Percentiles rank a stretch among this genome's conserved stretches.
Conservation (phyloP, 129 eudicot genomes). For the Heracleum sosnowskyi region DNA sequence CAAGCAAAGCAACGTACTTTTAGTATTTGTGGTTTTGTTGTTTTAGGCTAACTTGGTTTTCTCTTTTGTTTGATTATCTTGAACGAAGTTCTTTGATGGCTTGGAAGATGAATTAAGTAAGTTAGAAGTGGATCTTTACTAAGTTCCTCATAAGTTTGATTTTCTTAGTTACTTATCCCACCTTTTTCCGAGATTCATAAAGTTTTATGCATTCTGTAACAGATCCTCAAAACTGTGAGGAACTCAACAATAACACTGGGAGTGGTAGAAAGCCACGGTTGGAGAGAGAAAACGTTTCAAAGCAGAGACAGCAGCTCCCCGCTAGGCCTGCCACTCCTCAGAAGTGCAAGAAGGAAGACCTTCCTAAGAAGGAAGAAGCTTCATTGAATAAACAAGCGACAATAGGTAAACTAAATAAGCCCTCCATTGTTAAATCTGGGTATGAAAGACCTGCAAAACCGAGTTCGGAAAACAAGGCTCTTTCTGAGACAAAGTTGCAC, state of each 20-base stretch:
- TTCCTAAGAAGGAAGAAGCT: constrained; percentile 28
- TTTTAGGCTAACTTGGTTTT: constrained; percentile 23
- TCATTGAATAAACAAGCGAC: constrained; percentile 35
- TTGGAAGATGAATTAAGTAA: constrained; percentile 90
- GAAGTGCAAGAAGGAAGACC: constrained; percentile 28
- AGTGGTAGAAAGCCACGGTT: constrained; percentile 35
- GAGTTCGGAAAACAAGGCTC: constrained; percentile 25
- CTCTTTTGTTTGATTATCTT: constrained; percentile 11
- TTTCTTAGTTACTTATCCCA: constrained; percentile 27
- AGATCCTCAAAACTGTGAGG: constrained; percentile 67
- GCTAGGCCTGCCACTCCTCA: constrained; percentile 17
- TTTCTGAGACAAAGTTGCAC: constrained; percentile 21
- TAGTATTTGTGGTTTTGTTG: constrained; percentile 7
- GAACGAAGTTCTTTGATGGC: constrained; percentile 74
- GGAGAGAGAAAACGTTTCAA: constrained; percentile 24
- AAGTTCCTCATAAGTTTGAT: constrained; percentile 12
- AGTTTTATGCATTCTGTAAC: constrained; percentile 34
- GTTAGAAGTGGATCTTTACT: constrained; percentile 28
- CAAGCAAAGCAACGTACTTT: background rate
- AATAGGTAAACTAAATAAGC: constrained; percentile 42
- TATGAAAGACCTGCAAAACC: constrained; percentile 47
- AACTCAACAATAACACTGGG: constrained; percentile 49
- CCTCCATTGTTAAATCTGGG: constrained; percentile 26
- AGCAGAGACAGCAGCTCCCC: constrained; percentile 25
- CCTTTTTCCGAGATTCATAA: constrained; percentile 34